Base-by-base conservation (phyloP, 2,329 filamentous ascomycete species). In the Lizonia empirigonia region DNA sequence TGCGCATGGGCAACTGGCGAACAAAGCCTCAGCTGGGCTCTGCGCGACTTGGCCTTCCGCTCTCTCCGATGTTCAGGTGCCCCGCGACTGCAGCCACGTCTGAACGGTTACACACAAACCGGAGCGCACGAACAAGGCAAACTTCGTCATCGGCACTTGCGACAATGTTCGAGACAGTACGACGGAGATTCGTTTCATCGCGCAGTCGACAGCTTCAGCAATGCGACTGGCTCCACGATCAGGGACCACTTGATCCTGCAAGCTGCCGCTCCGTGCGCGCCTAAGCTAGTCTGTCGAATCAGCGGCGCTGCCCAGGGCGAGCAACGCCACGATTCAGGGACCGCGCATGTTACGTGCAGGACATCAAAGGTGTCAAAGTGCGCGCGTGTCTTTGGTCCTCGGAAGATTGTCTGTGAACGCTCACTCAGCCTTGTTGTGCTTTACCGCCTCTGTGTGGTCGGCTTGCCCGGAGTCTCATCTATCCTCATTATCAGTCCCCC, bases 281-380 rank as follows among this genome's bases (percentile, higher is more conserved):
- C 56, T 55, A 54, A 48, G 46, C 62, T 45, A 46, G 48, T 37
- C 59, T 53, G 48, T 56, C 70, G 51, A 72, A 73, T 72, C 68
- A 72, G 38, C 44, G 26, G 29, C 35, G 41, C 42, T 55, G 60
- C 56, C 62, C 46, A 54, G 59, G 36, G 54, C 58, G 53, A 53
- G 55, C 39, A 51, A 51, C 63, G 66, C 69, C 69, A 64, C 63
- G 34, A 55, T 57, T 67, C 68, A 69, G 64, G 65, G 64, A 66
- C 42, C 62, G 52, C 58, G 61, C 67, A 62, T 63, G 63, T 68
- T 58, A 63, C 59, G 54, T 65, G 63, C 63, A 64, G 62, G 51
- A 52, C 33, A 33, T 37, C 37, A 39, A 34, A 27, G 42, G 49
- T 44, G 42, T 44, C 49, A 27, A 52, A 47, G 32, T 47, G 37